These are phyloP conservation scores for Pelagomonas calceolata DNA, from an alignment of 108 stramenopile genomes.

Conservation along the genomic window DNA sequence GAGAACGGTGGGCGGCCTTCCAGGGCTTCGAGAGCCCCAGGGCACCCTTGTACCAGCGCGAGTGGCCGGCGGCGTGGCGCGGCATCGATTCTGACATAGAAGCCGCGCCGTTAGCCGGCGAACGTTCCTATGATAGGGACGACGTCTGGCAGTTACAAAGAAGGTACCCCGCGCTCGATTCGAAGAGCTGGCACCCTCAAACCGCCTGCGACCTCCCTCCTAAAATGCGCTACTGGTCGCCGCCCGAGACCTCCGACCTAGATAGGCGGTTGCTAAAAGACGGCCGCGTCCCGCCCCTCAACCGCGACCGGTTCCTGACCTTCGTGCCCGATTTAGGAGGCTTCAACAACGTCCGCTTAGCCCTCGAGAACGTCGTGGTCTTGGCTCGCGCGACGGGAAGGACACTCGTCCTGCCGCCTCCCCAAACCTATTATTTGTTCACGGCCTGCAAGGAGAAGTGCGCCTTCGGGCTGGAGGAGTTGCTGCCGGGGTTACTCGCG, in stretches of 20 bases:
- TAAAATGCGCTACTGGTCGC: too few relatives aligned
- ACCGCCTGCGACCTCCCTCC: too few relatives aligned
- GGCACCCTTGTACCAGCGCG: conserved; percentile 60
- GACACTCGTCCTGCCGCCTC: conserved; percentile 73
- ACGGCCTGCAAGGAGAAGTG: not conserved
- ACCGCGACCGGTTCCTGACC: conserved; percentile 11
- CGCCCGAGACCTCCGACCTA: too few relatives aligned
- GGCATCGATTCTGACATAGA: conserved; percentile 49
- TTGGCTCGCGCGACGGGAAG: conserved; percentile 66
- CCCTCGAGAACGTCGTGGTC: conserved; percentile 62
- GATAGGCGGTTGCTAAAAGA: too few relatives aligned
- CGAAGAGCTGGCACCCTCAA: too few relatives aligned
- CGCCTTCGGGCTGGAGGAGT: not conserved
- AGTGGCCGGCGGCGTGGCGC: conserved; percentile 71
- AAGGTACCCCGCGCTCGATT: not conserved
- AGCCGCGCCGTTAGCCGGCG: too few relatives aligned
- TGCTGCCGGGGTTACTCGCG: not conserved
- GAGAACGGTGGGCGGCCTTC: conserved; percentile 45
- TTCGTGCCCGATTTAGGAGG: conserved; percentile 40
- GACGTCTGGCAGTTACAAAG: too few relatives aligned
- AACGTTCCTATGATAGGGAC: too few relatives aligned
- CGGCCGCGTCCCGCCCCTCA: too few relatives aligned
- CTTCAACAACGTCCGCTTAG: conserved; percentile 40
- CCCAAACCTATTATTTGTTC: conserved; percentile 59
- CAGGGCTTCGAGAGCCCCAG: conserved; percentile 53